Evolutionary conservation across 2,329 filamentous ascomycete species (phyloP).

Genomic region (Fusarium compactum): DNA sequence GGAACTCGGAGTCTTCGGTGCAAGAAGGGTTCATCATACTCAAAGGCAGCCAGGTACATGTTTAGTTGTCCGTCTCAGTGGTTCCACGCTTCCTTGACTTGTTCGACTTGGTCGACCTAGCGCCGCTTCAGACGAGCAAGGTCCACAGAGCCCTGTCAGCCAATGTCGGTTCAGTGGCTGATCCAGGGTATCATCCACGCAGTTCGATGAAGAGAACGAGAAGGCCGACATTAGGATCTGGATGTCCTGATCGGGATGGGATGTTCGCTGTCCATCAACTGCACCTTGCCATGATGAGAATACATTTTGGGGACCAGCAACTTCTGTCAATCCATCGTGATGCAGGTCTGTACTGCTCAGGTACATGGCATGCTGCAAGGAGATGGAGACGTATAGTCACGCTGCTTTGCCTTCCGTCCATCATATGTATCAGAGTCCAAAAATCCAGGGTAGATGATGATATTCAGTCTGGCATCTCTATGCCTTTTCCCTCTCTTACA

Average conservation of each 20-base stretch:
- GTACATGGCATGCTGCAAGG: conserved; percentile 9
- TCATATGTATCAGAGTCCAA: not conserved
- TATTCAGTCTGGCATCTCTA: not conserved
- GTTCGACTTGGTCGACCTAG: conserved; percentile 27
- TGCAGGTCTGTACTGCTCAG: not conserved
- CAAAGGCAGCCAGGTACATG: conserved; percentile 16
- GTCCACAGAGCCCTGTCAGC: conserved; percentile 33
- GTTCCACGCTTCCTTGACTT: conserved; percentile 33
- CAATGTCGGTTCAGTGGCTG: conserved; percentile 36
- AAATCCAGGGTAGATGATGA: not conserved
- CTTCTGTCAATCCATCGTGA: not conserved
- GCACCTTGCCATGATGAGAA: conserved; percentile 9
- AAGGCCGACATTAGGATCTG: conserved; percentile 34
- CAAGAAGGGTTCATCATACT: conserved; percentile 30
- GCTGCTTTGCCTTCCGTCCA: conserved; percentile 15
- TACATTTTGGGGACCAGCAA: not conserved
- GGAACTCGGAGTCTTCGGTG: conserved; percentile 34
- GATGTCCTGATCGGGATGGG: conserved; percentile 21
- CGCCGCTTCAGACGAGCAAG: conserved; percentile 25
- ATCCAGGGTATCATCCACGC: conserved; percentile 28
- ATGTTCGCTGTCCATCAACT: conserved; percentile 9
- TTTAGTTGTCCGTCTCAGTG: conserved; percentile 27
- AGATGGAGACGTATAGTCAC: conserved; percentile 15
- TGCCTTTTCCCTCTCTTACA: not conserved
- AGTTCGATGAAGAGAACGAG: conserved; percentile 33